These are phyloP conservation scores for Volvox reticuliferus DNA, from an alignment of 139 green algal species.

Conservation along the genomic window DNA sequence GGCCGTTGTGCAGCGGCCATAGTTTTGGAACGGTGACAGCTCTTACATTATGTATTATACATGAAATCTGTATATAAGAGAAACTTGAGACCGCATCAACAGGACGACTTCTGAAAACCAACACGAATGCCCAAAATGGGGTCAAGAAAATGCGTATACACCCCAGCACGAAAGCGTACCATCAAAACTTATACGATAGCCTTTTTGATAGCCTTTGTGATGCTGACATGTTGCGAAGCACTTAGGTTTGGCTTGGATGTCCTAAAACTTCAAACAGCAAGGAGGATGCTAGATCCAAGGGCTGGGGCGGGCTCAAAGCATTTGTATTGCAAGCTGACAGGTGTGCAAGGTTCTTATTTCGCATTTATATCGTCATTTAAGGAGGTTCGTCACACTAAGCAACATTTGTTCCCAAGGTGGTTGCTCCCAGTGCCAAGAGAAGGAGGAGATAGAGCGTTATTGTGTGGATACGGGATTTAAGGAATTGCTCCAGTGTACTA, in stretches of 20 bases:
- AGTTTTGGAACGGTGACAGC: too few relatives aligned
- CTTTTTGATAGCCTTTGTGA: background rate
- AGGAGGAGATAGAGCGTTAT: slow-evolving; percentile 43
- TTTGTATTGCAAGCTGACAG: slow-evolving; percentile 43
- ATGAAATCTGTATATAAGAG: too few relatives aligned
- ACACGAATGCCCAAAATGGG: too few relatives aligned
- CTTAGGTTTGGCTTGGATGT: background rate
- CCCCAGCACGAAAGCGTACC: too few relatives aligned
- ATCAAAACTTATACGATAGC: background rate
- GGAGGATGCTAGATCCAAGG: background rate
- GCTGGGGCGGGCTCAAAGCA: background rate
- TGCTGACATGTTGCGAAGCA: background rate
- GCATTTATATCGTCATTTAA: background rate
- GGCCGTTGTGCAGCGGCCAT: too few relatives aligned
- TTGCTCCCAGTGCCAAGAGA: slow-evolving; percentile 37
- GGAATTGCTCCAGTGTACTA: slow-evolving; percentile 42
- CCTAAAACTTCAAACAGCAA: background rate
- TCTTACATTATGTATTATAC: too few relatives aligned
- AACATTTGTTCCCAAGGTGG: background rate
- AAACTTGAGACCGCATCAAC: too few relatives aligned
- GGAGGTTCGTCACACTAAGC: too few relatives aligned
- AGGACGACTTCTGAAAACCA: too few relatives aligned
- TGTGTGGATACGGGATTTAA: slow-evolving; percentile 44
- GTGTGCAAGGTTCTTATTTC: background rate
- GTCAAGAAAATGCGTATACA: too few relatives aligned